Evolutionary conservation across 1,284 basidiomycete species (phyloP).

Genomic region (Porodaedalea pini): DNA sequence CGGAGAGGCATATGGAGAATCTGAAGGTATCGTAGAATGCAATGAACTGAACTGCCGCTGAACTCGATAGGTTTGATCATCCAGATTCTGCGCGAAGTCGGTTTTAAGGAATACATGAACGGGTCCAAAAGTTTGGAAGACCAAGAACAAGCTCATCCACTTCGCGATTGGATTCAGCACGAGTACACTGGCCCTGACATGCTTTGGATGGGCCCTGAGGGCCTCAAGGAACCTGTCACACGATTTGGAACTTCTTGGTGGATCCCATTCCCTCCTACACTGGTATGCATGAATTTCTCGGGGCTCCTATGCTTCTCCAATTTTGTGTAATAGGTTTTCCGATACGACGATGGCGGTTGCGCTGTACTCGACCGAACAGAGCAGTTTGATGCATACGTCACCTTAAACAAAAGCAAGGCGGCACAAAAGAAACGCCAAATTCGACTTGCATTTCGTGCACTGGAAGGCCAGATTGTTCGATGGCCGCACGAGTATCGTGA

Average conservation of each 20-base stretch:
- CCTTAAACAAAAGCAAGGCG: constrained; percentile 56
- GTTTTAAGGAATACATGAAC: constrained; percentile 47
- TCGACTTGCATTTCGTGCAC: constrained; percentile 61
- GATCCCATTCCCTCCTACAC: constrained; percentile 73
- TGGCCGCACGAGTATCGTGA: constrained; percentile 65
- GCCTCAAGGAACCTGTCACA: constrained; percentile 34
- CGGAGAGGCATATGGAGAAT: constrained; percentile 77
- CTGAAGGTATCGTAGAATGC: constrained; percentile 51
- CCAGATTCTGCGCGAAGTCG: constrained; percentile 70
- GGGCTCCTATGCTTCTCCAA: background rate
- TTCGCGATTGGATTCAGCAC: constrained; percentile 52
- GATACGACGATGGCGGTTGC: constrained; percentile 63
- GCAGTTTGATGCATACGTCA: constrained; percentile 59
- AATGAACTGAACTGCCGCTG: background rate
- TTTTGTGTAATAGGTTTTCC: constrained; percentile 49
- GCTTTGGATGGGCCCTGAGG: constrained; percentile 52
- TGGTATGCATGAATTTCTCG: constrained; percentile 39
- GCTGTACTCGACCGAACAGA: constrained; percentile 45
- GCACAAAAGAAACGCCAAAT: constrained; percentile 56
- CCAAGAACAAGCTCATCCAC: constrained; percentile 40
- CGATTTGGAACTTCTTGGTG: constrained; percentile 76
- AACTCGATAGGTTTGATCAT: background rate
- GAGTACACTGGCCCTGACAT: constrained; percentile 65
- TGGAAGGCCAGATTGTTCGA: constrained; percentile 61
- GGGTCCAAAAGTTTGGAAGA: constrained; percentile 47